Base-by-base conservation (phyloP, 2,329 filamentous ascomycete genomes). In the Colletotrichum euphorbiae region DNA sequence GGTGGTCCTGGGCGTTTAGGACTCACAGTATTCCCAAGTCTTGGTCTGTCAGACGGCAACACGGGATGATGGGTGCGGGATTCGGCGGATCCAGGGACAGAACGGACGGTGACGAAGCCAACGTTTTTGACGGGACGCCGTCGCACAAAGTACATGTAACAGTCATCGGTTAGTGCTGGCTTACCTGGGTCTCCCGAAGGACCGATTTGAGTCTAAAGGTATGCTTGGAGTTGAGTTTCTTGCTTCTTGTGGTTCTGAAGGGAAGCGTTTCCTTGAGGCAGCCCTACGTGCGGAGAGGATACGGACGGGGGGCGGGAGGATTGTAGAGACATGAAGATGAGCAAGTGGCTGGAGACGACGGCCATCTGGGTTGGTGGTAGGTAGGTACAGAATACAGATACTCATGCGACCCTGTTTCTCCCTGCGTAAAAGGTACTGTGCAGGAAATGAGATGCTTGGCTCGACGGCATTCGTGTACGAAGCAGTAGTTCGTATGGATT, bases 371-470 rank as follows among this genome's bases (percentile, higher is more conserved):
- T 38, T 54, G 48, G 46, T 42, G 61, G 65, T 65, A 31, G 45
- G 31, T 40, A 28, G 28, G 28, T 28, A 28, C 24, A n/a, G n/a
- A 4, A 4, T 24, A 17, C 51, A 28, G 33, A 31, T 48, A 48
- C 40, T 65, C 51, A 59, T 65, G 65, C 60, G 64, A 57, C n/a
- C 21, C 13, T 52, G 50, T 46, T 52, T 19, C 46, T 63, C 54
- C 61, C 50, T 66, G 66, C 55, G 62, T 50, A 38, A 60, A 67
- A 67, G 61, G 64, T 67, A 55, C 64, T 42, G 59, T 67, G 64
- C 64, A 67, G 66, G 24, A 54, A 36, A 13, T 12, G 48, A 15
- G 33, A 28, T 28, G 28, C n/a, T 28, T 33, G 33, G 48, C 31
- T 48, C 42, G 24, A 51, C 19, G 33, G 43, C 40, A 40, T 54